phyloP scores from a whole-genome alignment of 805 yeast genomes.

The Barnettozyma siamensis region DNA sequence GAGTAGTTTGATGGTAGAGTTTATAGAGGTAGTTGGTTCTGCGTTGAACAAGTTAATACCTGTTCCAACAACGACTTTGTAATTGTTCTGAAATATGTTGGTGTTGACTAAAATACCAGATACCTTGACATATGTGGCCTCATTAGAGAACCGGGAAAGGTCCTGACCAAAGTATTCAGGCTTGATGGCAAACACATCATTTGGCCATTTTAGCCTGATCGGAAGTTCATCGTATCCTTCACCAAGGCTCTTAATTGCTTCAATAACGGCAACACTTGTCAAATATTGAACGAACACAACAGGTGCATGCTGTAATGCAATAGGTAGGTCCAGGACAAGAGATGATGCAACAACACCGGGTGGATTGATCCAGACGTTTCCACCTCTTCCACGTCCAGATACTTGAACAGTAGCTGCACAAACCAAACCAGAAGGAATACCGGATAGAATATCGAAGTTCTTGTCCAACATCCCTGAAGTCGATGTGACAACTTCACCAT shows the following conservation, averaged over 20 bases:
- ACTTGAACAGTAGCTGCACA: slow-evolving; percentile 77
- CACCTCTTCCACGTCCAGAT: slow-evolving; percentile 91
- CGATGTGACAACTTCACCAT: slow-evolving; percentile 88
- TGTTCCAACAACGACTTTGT: slow-evolving; percentile 71
- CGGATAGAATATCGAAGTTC: slow-evolving; percentile 52
- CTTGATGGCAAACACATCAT: slow-evolving; percentile 73
- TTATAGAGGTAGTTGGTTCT: slow-evolving; percentile 91
- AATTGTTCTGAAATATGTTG: slow-evolving; percentile 52
- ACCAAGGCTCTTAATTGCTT: slow-evolving; percentile 58
- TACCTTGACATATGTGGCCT: slow-evolving; percentile 66
- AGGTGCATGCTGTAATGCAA: slow-evolving; percentile 41
- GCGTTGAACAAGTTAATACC: slow-evolving; percentile 80
- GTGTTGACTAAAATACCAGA: slow-evolving; percentile 85
- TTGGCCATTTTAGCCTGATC: slow-evolving; percentile 91
- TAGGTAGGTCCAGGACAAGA: slow-evolving; percentile 51
- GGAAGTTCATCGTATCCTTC: slow-evolving; percentile 72
- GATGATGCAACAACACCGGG: slow-evolving; percentile 86
- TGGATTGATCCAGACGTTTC: slow-evolving; percentile 94
- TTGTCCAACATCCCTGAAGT: slow-evolving; percentile 75
- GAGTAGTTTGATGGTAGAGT: slow-evolving; percentile 56
- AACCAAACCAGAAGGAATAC: slow-evolving; percentile 63
- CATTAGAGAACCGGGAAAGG: slow-evolving; percentile 43
- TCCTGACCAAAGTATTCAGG: slow-evolving; percentile 50
- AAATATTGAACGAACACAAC: slow-evolving; percentile 85
- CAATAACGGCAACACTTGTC: slow-evolving; percentile 75